Conservation (phyloP, 192 early-diverging fungal species). For the Endogone sp. region DNA sequence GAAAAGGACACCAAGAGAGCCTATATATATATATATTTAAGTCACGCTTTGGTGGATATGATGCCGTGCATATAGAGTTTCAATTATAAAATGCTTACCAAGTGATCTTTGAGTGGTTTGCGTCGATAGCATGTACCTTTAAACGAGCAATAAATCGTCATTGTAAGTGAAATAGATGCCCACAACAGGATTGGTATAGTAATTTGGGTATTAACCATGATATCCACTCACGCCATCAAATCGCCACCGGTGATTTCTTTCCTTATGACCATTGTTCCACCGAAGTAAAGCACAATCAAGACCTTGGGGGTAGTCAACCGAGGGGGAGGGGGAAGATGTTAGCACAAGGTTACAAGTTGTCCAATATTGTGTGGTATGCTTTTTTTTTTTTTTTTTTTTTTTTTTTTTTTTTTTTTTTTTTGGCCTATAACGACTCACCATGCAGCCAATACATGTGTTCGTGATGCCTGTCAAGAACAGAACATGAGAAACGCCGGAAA, state of each 20-base stretch:
- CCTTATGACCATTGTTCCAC: slow-evolving; percentile 41
- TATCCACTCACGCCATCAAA: slow-evolving; percentile 44
- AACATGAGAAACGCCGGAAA: too few species aligned
- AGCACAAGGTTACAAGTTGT: too few species aligned
- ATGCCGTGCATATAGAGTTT: too few species aligned
- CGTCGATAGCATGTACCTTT: slow-evolving; percentile 49
- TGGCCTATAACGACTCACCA: slow-evolving; percentile 32
- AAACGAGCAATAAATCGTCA: background rate
- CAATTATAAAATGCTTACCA: slow-evolving; percentile 14
- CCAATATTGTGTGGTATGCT: too few species aligned
- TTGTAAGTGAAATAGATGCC: background rate
- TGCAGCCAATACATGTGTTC: slow-evolving; percentile 50
- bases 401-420: too few species aligned
- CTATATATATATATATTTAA: slow-evolving; percentile 7
- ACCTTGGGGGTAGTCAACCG: too few species aligned
- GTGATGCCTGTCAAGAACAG: slow-evolving; percentile 32
- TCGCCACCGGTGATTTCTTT: slow-evolving; percentile 55
- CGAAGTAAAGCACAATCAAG: slow-evolving; percentile 58
- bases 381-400: too few species aligned
- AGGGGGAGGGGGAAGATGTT: too few species aligned
- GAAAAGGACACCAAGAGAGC: slow-evolving; percentile 52
- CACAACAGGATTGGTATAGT: too few species aligned
- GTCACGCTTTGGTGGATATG: too few species aligned
- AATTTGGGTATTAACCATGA: too few species aligned
- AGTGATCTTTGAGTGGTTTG: slow-evolving; percentile 59